Base-by-base conservation (phyloP, 1,284 basidiomycete species). In the Moesziomyces parantarcticus region DNA sequence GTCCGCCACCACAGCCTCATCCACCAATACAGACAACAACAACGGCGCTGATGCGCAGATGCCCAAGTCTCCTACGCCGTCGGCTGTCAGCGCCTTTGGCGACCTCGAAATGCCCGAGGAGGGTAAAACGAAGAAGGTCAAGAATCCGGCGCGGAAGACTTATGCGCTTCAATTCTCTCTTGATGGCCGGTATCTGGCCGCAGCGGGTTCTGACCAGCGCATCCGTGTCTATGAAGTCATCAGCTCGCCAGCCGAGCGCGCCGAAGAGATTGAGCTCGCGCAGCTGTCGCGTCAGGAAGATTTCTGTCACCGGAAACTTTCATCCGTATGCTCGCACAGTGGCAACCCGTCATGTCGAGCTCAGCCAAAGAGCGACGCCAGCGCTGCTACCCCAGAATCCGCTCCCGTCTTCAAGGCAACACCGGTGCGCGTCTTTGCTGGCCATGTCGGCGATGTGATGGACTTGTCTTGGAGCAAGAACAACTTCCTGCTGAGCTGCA, bases 401-500 rank as follows among this genome's bases (percentile, higher is more conserved):
- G 59, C 66, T 2, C 76, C 73, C 9, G 74, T 78, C 36, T 77
- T 79, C 54, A 50, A 62, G 14, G 55, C 76, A 5, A 43, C 56
- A 5, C 85, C 85, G 8, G 47, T 83, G 3, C 66, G 78, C 25
- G 76, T 82, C 46, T 85, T 79, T 45, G 44, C 50, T 16, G 84
- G 83, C 0, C 85, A 85, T 50, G 74, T 66, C 6, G 79, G 80
- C 41, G 85, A 85, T 44, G 79, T 85, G 1, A 42, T 85, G 20
- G 83, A 84, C 55, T 56, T 85, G 14, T 79, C 77, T 20, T 85
- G 85, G 85, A 83, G 81, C 66, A 85, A 85, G 76, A 84, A 84
- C 75, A 82, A 83, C 65, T 85, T 85, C 58, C 72, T 85, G 10
- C 73, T 85, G 18, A 79, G 77, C 9, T 79, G 80, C n/a, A 77